A percentile compares a stretch with the other conserved stretches of the same genome.
These are phyloP conservation scores for Prunus padus DNA, from an alignment of 306 rosid genomes.

Conservation along the genomic window DNA sequence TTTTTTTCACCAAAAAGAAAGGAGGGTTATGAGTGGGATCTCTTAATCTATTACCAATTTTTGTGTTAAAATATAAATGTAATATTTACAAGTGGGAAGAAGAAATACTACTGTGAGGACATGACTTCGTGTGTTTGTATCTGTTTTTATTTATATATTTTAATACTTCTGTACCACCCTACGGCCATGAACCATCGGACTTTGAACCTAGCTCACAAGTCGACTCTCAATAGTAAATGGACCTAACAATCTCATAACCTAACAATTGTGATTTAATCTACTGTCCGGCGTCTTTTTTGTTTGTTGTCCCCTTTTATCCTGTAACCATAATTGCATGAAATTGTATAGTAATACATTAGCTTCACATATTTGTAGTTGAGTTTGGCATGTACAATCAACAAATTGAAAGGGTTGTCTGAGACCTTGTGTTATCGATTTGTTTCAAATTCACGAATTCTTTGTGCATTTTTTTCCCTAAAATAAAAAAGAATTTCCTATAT, in stretches of 20 bases:
- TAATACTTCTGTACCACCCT: not conserved
- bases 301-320: not conserved
- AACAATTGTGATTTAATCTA: not conserved
- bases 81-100: not conserved
- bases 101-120: not conserved
- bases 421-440: constrained; percentile 8
- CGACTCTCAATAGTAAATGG: not conserved
- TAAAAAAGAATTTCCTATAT: not conserved
- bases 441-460: constrained; percentile 14
- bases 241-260: not conserved
- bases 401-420: not conserved
- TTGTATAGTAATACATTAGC: not conserved
- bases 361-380: not conserved
- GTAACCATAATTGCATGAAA: not conserved
- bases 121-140: not conserved
- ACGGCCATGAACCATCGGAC: not conserved
- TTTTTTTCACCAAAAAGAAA: not conserved
- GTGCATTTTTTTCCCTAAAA: constrained; percentile 23
- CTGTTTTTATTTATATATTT: not conserved
- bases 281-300: not conserved
- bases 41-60: not conserved
- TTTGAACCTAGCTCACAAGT: not conserved
- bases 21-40: not conserved
- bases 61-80: too few relatives aligned
- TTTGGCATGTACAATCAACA: constrained; percentile 3